These are phyloP conservation scores for Grifola frondosa DNA, from an alignment of 1,284 basidiomycete species.

Conservation along the genomic window DNA sequence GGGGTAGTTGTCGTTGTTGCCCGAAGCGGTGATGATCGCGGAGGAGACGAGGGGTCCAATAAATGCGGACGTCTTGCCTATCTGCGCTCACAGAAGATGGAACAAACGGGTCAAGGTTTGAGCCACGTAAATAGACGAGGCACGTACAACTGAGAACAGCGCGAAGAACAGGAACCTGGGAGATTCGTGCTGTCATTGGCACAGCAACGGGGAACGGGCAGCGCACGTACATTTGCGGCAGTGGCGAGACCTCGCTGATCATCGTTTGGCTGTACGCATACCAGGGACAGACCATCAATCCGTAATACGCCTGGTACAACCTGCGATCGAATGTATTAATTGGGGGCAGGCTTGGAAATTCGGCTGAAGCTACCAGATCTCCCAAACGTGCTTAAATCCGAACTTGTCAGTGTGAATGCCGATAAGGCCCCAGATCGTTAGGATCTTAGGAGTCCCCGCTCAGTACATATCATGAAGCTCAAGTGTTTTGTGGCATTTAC, in stretches of 20 bases:
- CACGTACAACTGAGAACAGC: slow-evolving; percentile 65
- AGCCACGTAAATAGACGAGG: background rate
- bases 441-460: slow-evolving; percentile 42
- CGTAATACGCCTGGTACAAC: slow-evolving; percentile 73
- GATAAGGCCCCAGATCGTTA: slow-evolving; percentile 76
- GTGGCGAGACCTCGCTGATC: slow-evolving; percentile 81
- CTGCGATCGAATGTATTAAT: slow-evolving; percentile 29
- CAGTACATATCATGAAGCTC: background rate
- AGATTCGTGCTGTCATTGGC: slow-evolving; percentile 20
- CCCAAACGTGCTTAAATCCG: slow-evolving; percentile 82
- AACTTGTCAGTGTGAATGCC: slow-evolving; percentile 75
- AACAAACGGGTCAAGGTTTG: background rate
- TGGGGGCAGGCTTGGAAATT: background rate
- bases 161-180: slow-evolving; percentile 75
- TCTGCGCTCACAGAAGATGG: slow-evolving; percentile 39
- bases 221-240: slow-evolving; percentile 61
- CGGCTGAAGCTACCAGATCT: slow-evolving; percentile 62
- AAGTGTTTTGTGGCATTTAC: slow-evolving; percentile 32
- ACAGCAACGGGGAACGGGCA: slow-evolving; percentile 5
- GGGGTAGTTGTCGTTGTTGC: slow-evolving; percentile 77
- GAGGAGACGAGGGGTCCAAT: slow-evolving; percentile 79
- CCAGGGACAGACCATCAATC: slow-evolving; percentile 81
- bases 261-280: slow-evolving; percentile 84
- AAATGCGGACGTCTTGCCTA: slow-evolving; percentile 80
- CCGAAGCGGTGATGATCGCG: slow-evolving; percentile 68